Evolutionary conservation across 1,284 basidiomycete genomes (phyloP).

Genomic region (Amylostereum areolatum): DNA sequence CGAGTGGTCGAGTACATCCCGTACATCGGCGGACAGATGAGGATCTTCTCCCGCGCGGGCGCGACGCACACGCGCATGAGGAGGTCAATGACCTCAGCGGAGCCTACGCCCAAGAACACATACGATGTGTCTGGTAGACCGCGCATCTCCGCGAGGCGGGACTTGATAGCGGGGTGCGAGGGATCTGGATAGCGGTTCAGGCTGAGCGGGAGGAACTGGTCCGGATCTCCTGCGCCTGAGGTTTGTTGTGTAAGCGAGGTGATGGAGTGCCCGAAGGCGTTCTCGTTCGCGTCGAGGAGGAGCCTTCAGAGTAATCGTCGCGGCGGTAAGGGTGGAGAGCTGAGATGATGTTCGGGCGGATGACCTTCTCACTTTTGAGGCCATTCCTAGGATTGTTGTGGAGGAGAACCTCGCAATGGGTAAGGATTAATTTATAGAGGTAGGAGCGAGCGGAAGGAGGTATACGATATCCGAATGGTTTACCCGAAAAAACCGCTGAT

Average conservation of each 20-base stretch:
- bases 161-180: slow-evolving; percentile 75
- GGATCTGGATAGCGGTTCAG: slow-evolving; percentile 89
- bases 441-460: too few species aligned
- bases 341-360: slow-evolving; percentile 93
- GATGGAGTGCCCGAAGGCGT: slow-evolving; percentile 88
- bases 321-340: slow-evolving; percentile 88
- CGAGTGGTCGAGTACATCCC: slow-evolving; percentile 97
- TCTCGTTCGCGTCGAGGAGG: slow-evolving; percentile 98
- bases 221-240: slow-evolving; percentile 22
- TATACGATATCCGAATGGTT: too few species aligned
- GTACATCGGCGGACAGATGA: slow-evolving; percentile 93
- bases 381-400: too few species aligned
- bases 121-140: slow-evolving; percentile 61
- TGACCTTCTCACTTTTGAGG: too few species aligned
- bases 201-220: slow-evolving; percentile 39
- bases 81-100: slow-evolving; percentile 95
- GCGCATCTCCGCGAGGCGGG: slow-evolving; percentile 68
- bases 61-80: slow-evolving; percentile 86
- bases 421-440: too few species aligned
- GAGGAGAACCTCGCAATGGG: too few species aligned
- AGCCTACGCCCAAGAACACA: slow-evolving; percentile 94
- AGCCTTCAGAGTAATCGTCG: slow-evolving; percentile 93
- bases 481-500: too few species aligned
- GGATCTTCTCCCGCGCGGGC: slow-evolving; percentile 81
- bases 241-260: slow-evolving; percentile 27